These are phyloP conservation scores for Botrytis byssoidea DNA, from an alignment of 2,329 filamentous ascomycete genomes.

Conservation along the genomic window DNA sequence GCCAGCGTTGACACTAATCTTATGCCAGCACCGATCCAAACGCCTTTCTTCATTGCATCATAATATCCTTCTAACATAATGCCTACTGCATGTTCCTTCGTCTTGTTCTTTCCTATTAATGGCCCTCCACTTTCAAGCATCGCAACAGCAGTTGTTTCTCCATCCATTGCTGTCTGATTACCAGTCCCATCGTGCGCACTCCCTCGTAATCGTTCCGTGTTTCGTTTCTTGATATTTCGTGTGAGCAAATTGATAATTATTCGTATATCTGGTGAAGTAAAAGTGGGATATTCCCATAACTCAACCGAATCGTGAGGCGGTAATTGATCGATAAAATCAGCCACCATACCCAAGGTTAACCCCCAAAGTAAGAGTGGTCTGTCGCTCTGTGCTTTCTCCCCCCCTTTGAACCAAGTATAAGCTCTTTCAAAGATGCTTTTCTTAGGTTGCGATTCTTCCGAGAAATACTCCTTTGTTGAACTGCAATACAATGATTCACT, in stretches of 20 bases:
- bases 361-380: conserved; percentile 64
- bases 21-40: conserved; percentile 33
- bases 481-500: conserved; percentile 59
- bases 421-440: conserved; percentile 21
- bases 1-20: conserved; percentile 25
- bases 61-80: conserved; percentile 39
- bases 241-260: conserved; percentile 60
- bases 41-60: conserved; percentile 34
- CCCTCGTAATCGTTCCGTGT: conserved; percentile 37
- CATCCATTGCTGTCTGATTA: conserved; percentile 37
- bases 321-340: conserved; percentile 65
- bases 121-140: conserved; percentile 25
- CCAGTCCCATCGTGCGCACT: conserved; percentile 31
- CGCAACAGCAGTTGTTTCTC: conserved; percentile 32
- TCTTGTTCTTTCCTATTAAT: conserved; percentile 27
- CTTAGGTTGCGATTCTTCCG: conserved; percentile 19
- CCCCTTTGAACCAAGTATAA: conserved; percentile 37
- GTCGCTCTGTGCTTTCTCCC: conserved; percentile 34
- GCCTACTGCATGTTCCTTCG: conserved; percentile 33
- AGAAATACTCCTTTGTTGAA: conserved; percentile 50
- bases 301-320: conserved; percentile 61
- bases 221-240: conserved; percentile 53
- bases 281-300: conserved; percentile 67
- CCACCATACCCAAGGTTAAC: conserved; percentile 63
- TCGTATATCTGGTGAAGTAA: conserved; percentile 61